A percentile compares a stretch with the other conserved stretches of the same genome.
phyloP scores from a whole-genome alignment of 495 filamentous ascomycete species.

The Xylaria sp. region DNA sequence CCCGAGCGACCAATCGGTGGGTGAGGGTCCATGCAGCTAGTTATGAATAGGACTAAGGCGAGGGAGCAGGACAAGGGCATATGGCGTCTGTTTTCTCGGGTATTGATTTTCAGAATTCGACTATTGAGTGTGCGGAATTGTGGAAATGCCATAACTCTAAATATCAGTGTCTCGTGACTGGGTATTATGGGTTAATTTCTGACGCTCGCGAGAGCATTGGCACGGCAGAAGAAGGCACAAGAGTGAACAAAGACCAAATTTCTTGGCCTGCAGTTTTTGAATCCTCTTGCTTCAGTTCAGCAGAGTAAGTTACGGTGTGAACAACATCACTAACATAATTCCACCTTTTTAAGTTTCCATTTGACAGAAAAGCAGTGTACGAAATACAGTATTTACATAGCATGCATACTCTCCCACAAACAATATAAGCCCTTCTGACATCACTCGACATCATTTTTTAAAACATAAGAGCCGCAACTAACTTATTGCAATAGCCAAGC shows the following conservation, averaged over 20 bases:
- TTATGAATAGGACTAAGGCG: background rate
- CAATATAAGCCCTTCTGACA: background rate
- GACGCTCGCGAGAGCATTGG: background rate
- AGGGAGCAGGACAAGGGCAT: background rate
- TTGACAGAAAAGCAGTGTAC: background rate
- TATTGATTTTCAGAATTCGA: background rate
- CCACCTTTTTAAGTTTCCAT: background rate
- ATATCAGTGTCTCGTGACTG: background rate
- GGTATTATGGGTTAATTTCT: background rate
- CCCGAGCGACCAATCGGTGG: background rate
- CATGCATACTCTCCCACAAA: background rate
- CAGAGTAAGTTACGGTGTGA: no score
- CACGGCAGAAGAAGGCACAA: background rate
- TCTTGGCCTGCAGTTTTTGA: background rate
- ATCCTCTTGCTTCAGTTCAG: background rate
- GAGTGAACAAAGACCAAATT: background rate
- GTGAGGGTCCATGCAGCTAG: background rate
- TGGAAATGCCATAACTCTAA: background rate
- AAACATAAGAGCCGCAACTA: background rate
- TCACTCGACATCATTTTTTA: background rate
- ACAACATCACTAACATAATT: no score
- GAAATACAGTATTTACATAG: background rate
- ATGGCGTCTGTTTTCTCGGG: background rate
- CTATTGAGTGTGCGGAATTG: background rate
- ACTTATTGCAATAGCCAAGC: no score